Base-by-base conservation (phyloP, 1,284 basidiomycete species). In the Testicularia cyperi region DNA sequence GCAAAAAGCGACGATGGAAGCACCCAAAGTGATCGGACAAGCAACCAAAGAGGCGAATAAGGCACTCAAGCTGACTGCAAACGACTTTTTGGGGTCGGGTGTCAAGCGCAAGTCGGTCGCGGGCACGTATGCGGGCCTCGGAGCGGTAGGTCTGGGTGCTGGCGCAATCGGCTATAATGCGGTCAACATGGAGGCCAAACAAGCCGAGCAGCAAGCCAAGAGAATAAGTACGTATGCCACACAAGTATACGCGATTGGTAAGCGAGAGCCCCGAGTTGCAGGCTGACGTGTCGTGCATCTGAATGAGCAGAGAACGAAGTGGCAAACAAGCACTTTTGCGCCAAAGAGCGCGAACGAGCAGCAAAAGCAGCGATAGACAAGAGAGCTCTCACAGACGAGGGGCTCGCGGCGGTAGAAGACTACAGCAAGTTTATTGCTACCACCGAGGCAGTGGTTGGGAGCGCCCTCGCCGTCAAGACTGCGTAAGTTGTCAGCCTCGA, bases 391-490 rank as follows among this genome's bases (percentile, higher is more conserved):
- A 31, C 21, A 27, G 57, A 61, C 32, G 38, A 25, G 4, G 38
- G 42, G n/a, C 39, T 61, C 23, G 44, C 24, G 38, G 32, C 51
- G 10, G 42, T 61, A 5, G 57, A 61, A 20, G 57, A 61, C 19
- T 61, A 51, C 33, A 47, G 44, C 49, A 61, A 61, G 43, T 18
- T 61, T 14, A 45, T 61, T 20, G 57, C 37, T 15, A 45, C 38
- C n/a, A 51, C 46, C 12, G 57, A 61, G 19, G 51, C 39, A 0
- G 18, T 54, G 1, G 43, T 18, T 6, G 37, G 41, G 1, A 43
- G 45, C 1, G 31, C 29, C 12, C 41, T 61, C 12, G 57, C 57
- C 19, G 18, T 54, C 5, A 38, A 37, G 2, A 26, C 36, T 21
- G 51, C 57, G 57, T 61, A 39, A 54, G 57, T 49, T 1, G 5